These are phyloP conservation scores for Lecanoromycetidae sp. DNA, from an alignment of 2,329 filamentous ascomycete genomes.

Conservation along the genomic window DNA sequence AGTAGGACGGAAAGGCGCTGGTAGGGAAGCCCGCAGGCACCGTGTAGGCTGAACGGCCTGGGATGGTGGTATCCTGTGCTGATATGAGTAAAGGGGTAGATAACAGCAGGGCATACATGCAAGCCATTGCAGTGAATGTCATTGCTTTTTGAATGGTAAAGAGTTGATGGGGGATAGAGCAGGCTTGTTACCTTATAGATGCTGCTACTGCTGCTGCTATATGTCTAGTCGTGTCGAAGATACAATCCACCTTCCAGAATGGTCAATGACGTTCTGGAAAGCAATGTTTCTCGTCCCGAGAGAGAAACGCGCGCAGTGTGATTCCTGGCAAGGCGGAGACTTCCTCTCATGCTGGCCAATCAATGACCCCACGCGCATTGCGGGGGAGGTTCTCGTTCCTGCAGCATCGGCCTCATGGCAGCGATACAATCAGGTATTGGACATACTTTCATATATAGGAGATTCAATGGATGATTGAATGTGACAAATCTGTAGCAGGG, in stretches of 20 bases:
- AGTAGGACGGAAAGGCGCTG: slow-evolving; percentile 40
- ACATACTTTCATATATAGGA: too few species aligned
- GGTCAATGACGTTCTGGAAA: slow-evolving; percentile 1
- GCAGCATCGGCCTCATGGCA: too few species aligned
- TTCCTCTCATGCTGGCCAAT: slow-evolving; percentile 7
- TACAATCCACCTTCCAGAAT: slow-evolving; percentile 4
- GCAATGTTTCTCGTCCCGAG: background rate
- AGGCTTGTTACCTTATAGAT: background rate
- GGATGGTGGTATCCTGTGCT: background rate
- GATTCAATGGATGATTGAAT: too few species aligned
- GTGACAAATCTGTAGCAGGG: too few species aligned
- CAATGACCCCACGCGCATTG: slow-evolving; percentile 6
- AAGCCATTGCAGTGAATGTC: background rate
- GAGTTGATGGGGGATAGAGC: background rate
- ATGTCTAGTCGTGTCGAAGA: background rate
- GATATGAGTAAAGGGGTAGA: background rate
- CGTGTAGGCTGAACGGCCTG: slow-evolving; percentile 19
- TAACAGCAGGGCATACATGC: background rate
- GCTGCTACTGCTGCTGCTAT: background rate
- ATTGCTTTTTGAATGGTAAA: background rate
- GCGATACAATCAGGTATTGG: too few species aligned
- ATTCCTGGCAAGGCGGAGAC: background rate
- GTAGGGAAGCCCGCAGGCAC: slow-evolving; percentile 40
- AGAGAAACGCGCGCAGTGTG: background rate
- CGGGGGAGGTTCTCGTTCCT: too few species aligned